Conservation (phyloP, 2,329 filamentous ascomycete species). For the Corinectria fuckeliana region DNA sequence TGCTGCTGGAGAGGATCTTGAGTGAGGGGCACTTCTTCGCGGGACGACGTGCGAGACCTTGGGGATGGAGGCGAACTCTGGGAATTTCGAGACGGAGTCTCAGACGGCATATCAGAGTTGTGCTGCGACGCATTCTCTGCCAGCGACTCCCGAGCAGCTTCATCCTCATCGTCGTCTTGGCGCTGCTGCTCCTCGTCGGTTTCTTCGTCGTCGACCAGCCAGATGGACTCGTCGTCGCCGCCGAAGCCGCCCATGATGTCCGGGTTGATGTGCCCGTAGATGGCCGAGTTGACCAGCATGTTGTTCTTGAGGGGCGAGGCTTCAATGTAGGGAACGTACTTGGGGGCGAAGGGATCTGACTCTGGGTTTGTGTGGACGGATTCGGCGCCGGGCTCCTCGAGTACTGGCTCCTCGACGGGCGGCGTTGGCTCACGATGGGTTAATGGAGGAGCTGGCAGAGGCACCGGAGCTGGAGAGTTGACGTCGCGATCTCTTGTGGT, state of each 20-base stretch:
- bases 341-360: conserved; percentile 20
- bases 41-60: neutral
- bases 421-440: neutral
- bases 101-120: neutral
- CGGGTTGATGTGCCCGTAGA: conserved; percentile 42
- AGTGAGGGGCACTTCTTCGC: conserved; percentile 24
- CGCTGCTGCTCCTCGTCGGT: conserved; percentile 23
- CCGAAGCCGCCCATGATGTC: conserved; percentile 42
- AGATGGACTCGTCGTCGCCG: conserved; percentile 40
- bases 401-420: neutral
- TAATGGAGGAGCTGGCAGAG: conserved; percentile 6
- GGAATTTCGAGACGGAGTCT: conserved; percentile 12
- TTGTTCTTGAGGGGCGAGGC: conserved; percentile 34
- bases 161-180: conserved; percentile 11
- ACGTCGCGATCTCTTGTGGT: neutral
- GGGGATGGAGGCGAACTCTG: conserved; percentile 1
- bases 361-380: neutral
- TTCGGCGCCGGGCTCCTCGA: conserved; percentile 3
- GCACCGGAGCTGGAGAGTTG: neutral
- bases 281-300: conserved; percentile 36
- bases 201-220: conserved; percentile 41
- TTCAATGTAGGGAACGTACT: conserved; percentile 35
- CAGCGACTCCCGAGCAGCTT: conserved; percentile 1
- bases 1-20: conserved; percentile 14
- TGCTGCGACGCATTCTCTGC: neutral